A percentile compares a stretch with the other conserved stretches of the same genome.
These are phyloP conservation scores for Microascus cirrosus DNA, from an alignment of 2,329 filamentous ascomycete species.

Conservation along the genomic window DNA sequence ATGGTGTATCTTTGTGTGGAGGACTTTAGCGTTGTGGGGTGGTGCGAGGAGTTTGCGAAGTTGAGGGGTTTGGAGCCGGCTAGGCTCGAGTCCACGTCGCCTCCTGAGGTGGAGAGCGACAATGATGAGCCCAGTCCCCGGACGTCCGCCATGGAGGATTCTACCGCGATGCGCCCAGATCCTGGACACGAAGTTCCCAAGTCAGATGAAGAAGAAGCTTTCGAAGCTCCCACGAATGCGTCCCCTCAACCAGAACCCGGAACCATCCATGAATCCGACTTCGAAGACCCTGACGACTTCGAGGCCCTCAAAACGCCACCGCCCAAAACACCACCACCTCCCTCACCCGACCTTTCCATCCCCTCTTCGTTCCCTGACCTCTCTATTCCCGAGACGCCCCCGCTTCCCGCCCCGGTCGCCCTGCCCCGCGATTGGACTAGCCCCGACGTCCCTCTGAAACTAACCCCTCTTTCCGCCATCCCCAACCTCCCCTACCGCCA, in stretches of 20 bases:
- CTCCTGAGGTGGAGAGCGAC: not conserved
- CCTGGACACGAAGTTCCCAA: not conserved
- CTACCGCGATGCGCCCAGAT: not conserved
- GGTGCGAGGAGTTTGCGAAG: conserved; percentile 27
- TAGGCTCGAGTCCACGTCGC: not conserved
- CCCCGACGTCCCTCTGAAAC: conserved; percentile 32
- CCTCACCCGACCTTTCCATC: too few relatives aligned
- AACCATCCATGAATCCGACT: not conserved
- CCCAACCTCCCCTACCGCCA: conserved; percentile 42
- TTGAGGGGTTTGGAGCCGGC: not conserved
- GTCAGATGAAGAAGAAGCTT: conserved; percentile 9
- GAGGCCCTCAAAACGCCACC: not conserved
- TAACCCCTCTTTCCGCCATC: conserved; percentile 37
- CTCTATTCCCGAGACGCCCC: conserved; percentile 1
- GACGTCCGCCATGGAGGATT: not conserved
- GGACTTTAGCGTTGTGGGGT: conserved; percentile 33
- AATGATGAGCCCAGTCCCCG: not conserved
- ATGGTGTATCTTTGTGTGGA: conserved; percentile 35
- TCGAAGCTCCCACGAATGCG: conserved; percentile 17
- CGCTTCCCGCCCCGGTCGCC: conserved; percentile 16
- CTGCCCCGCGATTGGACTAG: conserved; percentile 29
- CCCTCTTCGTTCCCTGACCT: not conserved
- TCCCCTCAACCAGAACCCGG: not conserved
- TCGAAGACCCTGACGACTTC: not conserved
- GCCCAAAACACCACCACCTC: not conserved